phyloP scores from a whole-genome alignment of 129 eudicot species.

The Mikania micrantha region DNA sequence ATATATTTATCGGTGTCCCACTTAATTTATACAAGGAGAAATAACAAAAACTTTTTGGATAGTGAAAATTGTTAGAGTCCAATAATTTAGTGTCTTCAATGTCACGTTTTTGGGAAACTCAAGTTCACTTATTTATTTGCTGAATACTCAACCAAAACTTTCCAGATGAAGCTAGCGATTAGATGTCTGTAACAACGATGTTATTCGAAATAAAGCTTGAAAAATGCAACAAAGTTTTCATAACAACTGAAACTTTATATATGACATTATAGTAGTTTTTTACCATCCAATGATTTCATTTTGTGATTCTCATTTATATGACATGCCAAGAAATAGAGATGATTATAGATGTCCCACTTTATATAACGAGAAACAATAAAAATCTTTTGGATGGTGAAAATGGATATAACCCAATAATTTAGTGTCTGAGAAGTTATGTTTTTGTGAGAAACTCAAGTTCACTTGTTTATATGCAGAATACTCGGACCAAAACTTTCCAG shows the following conservation, averaged over 20 bases:
- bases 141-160: no score
- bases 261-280: background rate
- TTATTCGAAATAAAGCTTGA: background rate
- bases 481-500: slow-evolving; percentile 58
- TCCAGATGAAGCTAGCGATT: no score
- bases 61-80: no score
- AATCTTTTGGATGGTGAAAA: background rate
- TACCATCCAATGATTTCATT: background rate
- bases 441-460: background rate
- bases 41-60: no score
- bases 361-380: background rate
- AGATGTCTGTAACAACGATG: background rate
- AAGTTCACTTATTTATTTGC: no score
- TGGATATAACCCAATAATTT: background rate
- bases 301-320: background rate
- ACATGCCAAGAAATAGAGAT: background rate
- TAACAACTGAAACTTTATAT: background rate
- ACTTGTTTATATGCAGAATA: slow-evolving; percentile 35
- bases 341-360: background rate
- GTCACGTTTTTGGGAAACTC: no score
- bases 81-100: no score
- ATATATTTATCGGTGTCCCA: no score
- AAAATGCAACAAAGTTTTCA: background rate
- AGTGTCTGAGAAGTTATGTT: background rate
- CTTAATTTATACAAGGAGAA: no score